phyloP scores from a whole-genome alignment of 2,329 filamentous ascomycete genomes.

The Ceratocystis cubensis region DNA sequence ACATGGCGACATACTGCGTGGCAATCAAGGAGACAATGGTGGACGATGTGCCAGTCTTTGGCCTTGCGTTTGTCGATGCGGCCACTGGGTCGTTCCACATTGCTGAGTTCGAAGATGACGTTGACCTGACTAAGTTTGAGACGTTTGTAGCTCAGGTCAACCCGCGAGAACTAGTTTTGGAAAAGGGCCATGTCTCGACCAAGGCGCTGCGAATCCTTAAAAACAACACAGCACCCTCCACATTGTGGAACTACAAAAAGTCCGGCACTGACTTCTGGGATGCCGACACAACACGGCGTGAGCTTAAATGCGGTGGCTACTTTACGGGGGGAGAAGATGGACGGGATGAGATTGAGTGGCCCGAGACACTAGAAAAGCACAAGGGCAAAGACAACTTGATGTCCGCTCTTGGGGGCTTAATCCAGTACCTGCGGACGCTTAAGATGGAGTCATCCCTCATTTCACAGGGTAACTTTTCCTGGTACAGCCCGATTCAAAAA shows the following conservation, averaged over 20 bases:
- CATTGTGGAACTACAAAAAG: slow-evolving; percentile 90
- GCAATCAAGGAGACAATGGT: slow-evolving; percentile 75
- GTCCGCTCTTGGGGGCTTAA: slow-evolving; percentile 78
- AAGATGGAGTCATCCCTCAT: slow-evolving; percentile 82
- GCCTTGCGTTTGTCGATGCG: slow-evolving; percentile 86
- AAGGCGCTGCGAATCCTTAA: slow-evolving; percentile 87
- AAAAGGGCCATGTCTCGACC: slow-evolving; percentile 76
- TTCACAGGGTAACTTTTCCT: slow-evolving; percentile 78
- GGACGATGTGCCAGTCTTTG: slow-evolving; percentile 69
- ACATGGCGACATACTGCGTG: slow-evolving; percentile 93
- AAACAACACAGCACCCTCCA: slow-evolving; percentile 85
- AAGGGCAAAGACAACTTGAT: slow-evolving; percentile 71
- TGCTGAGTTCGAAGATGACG: slow-evolving; percentile 84
- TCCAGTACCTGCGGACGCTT: slow-evolving; percentile 73
- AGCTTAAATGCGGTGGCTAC: slow-evolving; percentile 68
- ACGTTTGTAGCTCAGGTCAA: slow-evolving; percentile 88
- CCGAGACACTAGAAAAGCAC: slow-evolving; percentile 55
- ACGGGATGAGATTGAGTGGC: slow-evolving; percentile 54
- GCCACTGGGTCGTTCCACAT: slow-evolving; percentile 91
- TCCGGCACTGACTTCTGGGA: slow-evolving; percentile 82
- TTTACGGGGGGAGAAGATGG: slow-evolving; percentile 47
- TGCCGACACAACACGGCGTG: slow-evolving; percentile 66
- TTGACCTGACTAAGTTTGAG: slow-evolving; percentile 91
- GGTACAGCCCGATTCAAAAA: slow-evolving; percentile 81
- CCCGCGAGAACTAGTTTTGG: slow-evolving; percentile 76